phyloP scores from a whole-genome alignment of 208 protist genomes.

The Porcisia hertigi region DNA sequence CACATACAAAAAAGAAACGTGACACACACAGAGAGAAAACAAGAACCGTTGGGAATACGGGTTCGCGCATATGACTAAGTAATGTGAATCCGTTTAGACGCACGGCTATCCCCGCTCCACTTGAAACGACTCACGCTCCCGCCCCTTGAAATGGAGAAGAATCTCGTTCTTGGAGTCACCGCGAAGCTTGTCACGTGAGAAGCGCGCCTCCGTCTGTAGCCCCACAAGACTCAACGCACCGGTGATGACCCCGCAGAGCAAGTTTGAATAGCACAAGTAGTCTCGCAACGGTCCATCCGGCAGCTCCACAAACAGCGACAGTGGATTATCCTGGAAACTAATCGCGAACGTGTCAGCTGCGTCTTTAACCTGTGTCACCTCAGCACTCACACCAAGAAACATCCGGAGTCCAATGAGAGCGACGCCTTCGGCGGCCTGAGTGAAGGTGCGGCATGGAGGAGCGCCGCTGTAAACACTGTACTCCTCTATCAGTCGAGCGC shows the following conservation, averaged over 20 bases:
- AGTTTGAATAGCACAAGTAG: constrained; percentile 95
- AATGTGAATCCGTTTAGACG: neutral
- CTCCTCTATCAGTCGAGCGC: constrained; percentile 96
- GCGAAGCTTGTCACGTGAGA: constrained; percentile 84
- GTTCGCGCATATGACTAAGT: neutral
- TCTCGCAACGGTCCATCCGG: constrained; percentile 89
- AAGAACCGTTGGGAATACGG: neutral
- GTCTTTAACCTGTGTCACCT: constrained; percentile 85
- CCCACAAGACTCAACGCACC: constrained; percentile 95
- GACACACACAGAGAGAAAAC: neutral
- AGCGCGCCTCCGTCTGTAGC: constrained; percentile 81
- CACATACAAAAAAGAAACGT: constrained; percentile 9
- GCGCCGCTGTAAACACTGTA: constrained; percentile 91
- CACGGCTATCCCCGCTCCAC: constrained; percentile 51
- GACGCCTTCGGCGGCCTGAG: constrained; percentile 94
- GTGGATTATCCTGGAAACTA: constrained; percentile 96
- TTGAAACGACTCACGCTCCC: constrained; percentile 79
- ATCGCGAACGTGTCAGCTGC: constrained; percentile 86
- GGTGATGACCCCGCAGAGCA: constrained; percentile 96
- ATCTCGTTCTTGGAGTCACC: constrained; percentile 92
- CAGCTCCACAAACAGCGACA: constrained; percentile 97
- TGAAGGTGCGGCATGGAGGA: constrained; percentile 89
- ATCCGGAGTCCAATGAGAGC: constrained; percentile 96
- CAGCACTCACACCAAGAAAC: constrained; percentile 94
- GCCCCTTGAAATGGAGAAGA: constrained; percentile 76